Evolutionary conservation across 441 rosid genomes (phyloP).

Genomic region (Gossypium laxum): DNA sequence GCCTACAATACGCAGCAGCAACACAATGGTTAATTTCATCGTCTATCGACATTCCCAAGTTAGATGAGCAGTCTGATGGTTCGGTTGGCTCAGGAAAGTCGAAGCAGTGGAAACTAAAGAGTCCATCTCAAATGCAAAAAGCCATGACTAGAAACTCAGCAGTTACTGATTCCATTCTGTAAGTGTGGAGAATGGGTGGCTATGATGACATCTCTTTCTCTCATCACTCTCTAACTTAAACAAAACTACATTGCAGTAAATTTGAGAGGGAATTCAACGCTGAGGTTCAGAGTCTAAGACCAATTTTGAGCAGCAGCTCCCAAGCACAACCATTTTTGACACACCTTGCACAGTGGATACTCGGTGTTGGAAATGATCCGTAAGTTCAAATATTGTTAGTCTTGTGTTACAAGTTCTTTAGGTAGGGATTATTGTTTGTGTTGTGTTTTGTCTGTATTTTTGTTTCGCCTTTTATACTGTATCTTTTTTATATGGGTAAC

Average conservation of each 20-base stretch:
- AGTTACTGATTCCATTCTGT: constrained; percentile 69
- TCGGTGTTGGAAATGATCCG: constrained; percentile 54
- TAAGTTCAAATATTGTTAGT: constrained; percentile 18
- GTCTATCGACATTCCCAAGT: constrained; percentile 46
- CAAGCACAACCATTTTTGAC: constrained; percentile 89
- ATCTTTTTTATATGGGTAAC: no score
- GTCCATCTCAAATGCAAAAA: constrained; percentile 35
- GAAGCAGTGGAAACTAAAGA: constrained; percentile 34
- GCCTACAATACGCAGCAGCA: constrained; percentile 86
- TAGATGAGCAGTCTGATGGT: constrained; percentile 29
- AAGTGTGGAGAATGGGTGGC: constrained; percentile 30
- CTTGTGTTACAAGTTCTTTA: neutral
- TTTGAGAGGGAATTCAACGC: constrained; percentile 75
- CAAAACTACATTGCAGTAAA: constrained; percentile 36
- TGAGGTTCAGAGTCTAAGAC: constrained; percentile 82
- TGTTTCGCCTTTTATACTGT: neutral
- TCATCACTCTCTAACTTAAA: neutral
- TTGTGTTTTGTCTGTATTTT: neutral
- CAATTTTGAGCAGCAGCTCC: constrained; percentile 63
- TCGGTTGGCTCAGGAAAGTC: constrained; percentile 16
- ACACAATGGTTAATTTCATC: constrained; percentile 90
- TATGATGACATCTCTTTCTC: neutral
- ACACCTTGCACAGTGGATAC: constrained; percentile 92
- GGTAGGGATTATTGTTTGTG: neutral
- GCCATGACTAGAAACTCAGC: constrained; percentile 39